Evolutionary conservation across 208 protist genomes (phyloP).

Genomic region (Naegleria gruberi): DNA sequence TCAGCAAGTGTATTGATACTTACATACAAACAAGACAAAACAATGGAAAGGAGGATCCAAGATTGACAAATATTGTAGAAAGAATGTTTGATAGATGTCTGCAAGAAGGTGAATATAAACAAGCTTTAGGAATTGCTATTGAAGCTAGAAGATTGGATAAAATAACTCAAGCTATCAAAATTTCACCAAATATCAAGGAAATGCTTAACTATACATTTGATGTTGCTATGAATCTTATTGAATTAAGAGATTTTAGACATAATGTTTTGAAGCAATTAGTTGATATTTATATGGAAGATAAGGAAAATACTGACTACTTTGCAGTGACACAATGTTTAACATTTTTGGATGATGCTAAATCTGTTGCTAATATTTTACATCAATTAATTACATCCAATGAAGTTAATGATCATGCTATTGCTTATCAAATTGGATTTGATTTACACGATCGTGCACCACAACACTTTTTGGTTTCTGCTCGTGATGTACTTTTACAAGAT

Average conservation of each 20-base stretch:
- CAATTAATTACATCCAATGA: slow-evolving; percentile 52
- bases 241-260: slow-evolving; percentile 64
- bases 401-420: slow-evolving; percentile 45
- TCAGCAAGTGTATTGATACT: slow-evolving; percentile 36
- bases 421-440: slow-evolving; percentile 74
- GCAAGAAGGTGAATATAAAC: slow-evolving; percentile 51
- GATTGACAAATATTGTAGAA: slow-evolving; percentile 48
- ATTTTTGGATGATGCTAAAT: slow-evolving; percentile 73
- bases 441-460: slow-evolving; percentile 72
- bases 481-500: slow-evolving; percentile 40
- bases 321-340: slow-evolving; percentile 82
- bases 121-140: slow-evolving; percentile 42
- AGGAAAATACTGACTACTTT: slow-evolving; percentile 65
- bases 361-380: slow-evolving; percentile 65
- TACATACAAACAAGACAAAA: slow-evolving; percentile 12
- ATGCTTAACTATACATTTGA: slow-evolving; percentile 82
- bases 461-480: slow-evolving; percentile 63
- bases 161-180: slow-evolving; percentile 58
- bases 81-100: slow-evolving; percentile 57
- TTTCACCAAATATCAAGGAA: slow-evolving; percentile 51
- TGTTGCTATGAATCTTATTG: slow-evolving; percentile 66
- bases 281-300: slow-evolving; percentile 56
- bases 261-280: slow-evolving; percentile 74
- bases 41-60: slow-evolving; percentile 30
- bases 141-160: slow-evolving; percentile 49